Evolutionary conservation across 345 rosid species (phyloP), one percentile per base, ranked within the genome.

Genomic region (Camelina neglecta): DNA sequence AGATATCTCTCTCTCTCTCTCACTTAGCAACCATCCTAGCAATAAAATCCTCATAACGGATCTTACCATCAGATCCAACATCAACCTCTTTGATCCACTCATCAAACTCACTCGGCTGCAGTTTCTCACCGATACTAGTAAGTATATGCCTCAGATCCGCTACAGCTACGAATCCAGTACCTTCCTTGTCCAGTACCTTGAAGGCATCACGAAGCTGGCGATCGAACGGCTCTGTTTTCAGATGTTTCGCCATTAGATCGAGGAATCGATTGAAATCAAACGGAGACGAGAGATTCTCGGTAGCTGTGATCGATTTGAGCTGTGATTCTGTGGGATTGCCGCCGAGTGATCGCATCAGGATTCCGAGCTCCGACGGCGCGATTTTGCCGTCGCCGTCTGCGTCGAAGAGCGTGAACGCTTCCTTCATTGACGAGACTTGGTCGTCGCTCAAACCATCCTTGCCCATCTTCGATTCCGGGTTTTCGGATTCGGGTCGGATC

Each of bases 61-160:
- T 89, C 87, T 78, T 90, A n/a, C 98, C 98, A 61, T 93, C 96
- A 6, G 91, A 73, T 47, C 78, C 78, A 44, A 93, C 95, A 77
- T 90, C 96, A 9, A 93, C 93, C 79, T 93, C 98, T 23, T 88
- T 81, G 86, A 93, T 89, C 98, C 98, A 93, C 85, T 93, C 98
- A 78, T 93, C 98, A 75, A 93, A 93, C 76, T 93, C 98, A 2
- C 84, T 72, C 0, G 88, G 84, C 83, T 93, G 88, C 54, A 93
- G 83, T 77, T 89, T 90, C 86, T 90, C 98, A 1, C 98, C 98
- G 21, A 93, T 93, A 49, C 89, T 89, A 6, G 96, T 90, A 53
- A 93, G 73, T 59, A 93, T 90, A 71, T 93, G 98, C 55, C 95
- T 88, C 75, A 93, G 98, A 86, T 93, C 96, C 63, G 86, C 84